Evolutionary conservation across 768 basidiomycete species (phyloP), one percentile per base, ranked within the genome.

Genomic region (Rossbeevera mucosa): DNA sequence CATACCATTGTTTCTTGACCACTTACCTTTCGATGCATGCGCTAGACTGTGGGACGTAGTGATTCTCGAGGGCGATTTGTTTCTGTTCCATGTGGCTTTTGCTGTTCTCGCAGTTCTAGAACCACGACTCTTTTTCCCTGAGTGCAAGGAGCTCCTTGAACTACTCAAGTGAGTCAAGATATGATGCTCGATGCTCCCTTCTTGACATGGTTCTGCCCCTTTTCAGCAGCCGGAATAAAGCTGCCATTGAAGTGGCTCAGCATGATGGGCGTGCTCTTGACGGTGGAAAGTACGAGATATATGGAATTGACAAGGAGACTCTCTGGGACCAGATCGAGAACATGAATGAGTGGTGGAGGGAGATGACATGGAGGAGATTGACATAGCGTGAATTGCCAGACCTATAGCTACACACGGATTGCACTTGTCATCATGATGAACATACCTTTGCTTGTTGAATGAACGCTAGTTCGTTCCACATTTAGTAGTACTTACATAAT

Each of bases 311-410:
- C 51, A 93, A 94, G 66, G 91, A 94, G 64, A 79, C 80, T 1
- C 68, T 95, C 13, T 94, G 93, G 86, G 87, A 87, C 36, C 77
- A 85, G 40, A 85, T 95, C 30, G 80, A 86, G 56, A 75, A 76
- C 47, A 88, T 92, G 86, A 82, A 87, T 18, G 90, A 91, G 36
- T 91, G 89, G 91, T 95, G 93, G 92, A 91, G 82, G 64, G 90
- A 93, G 62, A 88, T 82, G 56, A 94, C 91, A 46, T 95, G 91
- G 91, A 82, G 76, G 33, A 74, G 92, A 53, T 71, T 94, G 50
- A 81, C 91, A 61, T 82, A 85, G 57, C 76, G 92, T 64, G 91
- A 94, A 68, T 69, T 94, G 50, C 91, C 91, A n/a, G 92, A 94
- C 70, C 47, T 80, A 59, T 67, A 64, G 36, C 36, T 48, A 54